These are phyloP conservation scores for Marsdenia floribunda DNA, from an alignment of 257 asterid genomes.

Conservation along the genomic window DNA sequence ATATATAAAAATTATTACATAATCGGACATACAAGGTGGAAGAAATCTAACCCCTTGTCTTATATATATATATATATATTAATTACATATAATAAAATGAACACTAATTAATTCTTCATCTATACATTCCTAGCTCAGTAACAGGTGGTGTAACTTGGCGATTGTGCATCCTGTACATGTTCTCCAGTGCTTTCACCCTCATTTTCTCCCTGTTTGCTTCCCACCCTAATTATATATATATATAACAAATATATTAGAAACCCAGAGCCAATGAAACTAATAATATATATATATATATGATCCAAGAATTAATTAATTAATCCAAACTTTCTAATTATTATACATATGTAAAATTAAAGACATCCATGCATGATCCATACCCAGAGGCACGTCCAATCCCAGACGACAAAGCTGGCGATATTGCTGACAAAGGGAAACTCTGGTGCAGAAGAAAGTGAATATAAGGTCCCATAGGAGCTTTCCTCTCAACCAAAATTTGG, in stretches of 20 bases:
- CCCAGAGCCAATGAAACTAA: too few species aligned
- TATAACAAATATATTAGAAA: neutral
- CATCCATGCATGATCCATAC: constrained; percentile 1
- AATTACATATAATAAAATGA: too few species aligned
- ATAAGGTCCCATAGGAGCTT: constrained; percentile 15
- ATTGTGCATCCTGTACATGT: neutral
- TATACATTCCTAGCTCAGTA: constrained; percentile 6
- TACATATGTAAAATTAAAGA: too few species aligned
- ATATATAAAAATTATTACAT: too few species aligned
- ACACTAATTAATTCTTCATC: too few species aligned
- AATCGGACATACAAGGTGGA: too few species aligned
- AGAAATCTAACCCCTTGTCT: too few species aligned
- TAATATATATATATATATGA: neutral
- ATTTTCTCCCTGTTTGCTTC: constrained; percentile 10
- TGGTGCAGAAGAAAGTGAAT: constrained; percentile 16
- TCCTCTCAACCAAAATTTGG: constrained; percentile 15
- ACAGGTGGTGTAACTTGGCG: constrained; percentile 6
- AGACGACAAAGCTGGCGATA: constrained; percentile 21
- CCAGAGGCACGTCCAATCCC: constrained; percentile 20
- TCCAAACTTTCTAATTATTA: too few species aligned
- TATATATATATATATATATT: too few species aligned
- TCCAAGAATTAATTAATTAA: too few species aligned
- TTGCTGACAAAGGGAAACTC: constrained; percentile 21
- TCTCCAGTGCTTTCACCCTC: neutral
- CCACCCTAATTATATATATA: constrained; percentile 7